Evolutionary conservation across 2,329 filamentous ascomycete genomes (phyloP), one percentile per base, ranked within the genome.

Genomic region (Aspergillus sp.): DNA sequence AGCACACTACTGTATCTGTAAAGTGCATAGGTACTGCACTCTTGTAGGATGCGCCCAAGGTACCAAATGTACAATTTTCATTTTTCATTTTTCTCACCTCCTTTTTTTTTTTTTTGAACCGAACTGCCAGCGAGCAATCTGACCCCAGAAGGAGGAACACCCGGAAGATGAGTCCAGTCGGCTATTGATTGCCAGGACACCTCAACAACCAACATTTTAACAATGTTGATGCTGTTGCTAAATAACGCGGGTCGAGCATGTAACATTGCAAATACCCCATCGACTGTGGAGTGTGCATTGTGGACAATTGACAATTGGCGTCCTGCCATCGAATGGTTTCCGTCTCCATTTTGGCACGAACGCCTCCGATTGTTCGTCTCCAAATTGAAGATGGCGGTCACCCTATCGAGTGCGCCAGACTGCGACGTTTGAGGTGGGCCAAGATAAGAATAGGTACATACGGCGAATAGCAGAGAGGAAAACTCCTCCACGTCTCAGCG

Each of bases 281-380:
- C 15, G 36, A 15, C n/a, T 51, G 48, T 41, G 48, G 38, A 42
- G 48, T 51, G 15, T 41, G 48, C 24, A 42, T 36, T 51, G 15
- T 51, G 20, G 48, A 20, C 18, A 24, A 36, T 51, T 41, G 52
- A 47, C 59, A 59, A 61, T 56, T 61, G 56, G 59, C 58, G 43
- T 48, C 36, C 53, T 58, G 56, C 34, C 34, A 52, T 56, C 53
- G 49, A 49, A 56, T 55, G 32, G 20, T 34, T 43, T 34, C 26
- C 20, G 54, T 49, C 30, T 48, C 48, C 47, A 54, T 54, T 45
- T 36, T 48, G 36, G 39, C 22, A 22, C 36, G 44, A 52, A 53
- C 51, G 8, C 53, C 51, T 18, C 39, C 34, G 15, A 36, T n/a
- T 36, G 34, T 36, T 36, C 34, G 15, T n/a, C 34, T 36, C 15